phyloP scores from a whole-genome alignment of 2,329 filamentous ascomycete species.

The Grosmannia clavigera region DNA sequence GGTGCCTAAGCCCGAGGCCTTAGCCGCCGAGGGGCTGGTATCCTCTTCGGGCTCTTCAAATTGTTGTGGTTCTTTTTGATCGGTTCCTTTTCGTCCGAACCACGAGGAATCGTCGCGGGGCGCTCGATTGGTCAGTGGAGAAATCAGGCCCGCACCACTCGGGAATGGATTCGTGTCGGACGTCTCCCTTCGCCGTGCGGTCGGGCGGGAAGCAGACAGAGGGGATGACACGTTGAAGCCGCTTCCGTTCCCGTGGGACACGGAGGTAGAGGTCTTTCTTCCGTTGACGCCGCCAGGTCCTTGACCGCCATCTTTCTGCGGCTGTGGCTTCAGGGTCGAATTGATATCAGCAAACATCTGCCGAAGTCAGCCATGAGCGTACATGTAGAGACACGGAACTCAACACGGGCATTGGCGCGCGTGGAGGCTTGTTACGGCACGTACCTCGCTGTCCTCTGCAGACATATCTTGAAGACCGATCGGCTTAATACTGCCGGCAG shows the following conservation, averaged over 20 bases:
- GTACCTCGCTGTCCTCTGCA: constrained; percentile 46
- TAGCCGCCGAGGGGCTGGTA: constrained; percentile 19
- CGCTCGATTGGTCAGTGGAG: constrained; percentile 46
- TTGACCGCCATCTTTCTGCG: constrained; percentile 56
- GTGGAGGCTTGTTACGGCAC: constrained; percentile 12
- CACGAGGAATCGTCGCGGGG: constrained; percentile 52
- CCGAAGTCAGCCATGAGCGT: background rate
- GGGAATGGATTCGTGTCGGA: constrained; percentile 53
- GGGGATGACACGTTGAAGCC: constrained; percentile 64
- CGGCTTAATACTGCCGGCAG: constrained; percentile 55
- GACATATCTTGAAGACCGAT: constrained; percentile 62
- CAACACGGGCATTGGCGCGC: background rate
- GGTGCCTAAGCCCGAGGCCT: constrained; percentile 28
- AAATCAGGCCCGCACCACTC: constrained; percentile 36
- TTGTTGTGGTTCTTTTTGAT: constrained; percentile 37
- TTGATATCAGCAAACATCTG: constrained; percentile 86
- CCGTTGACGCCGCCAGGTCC: constrained; percentile 43
- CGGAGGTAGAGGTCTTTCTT: constrained; percentile 72
- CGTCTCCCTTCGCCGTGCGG: constrained; percentile 73
- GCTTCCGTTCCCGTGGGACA: constrained; percentile 60
- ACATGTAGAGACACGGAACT: background rate
- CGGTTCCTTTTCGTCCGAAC: constrained; percentile 40
- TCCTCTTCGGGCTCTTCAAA: constrained; percentile 42
- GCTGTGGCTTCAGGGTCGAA: constrained; percentile 77
- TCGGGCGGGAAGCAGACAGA: constrained; percentile 56